Conservation (phyloP, 345 rosid species). For the Microthlaspi erraticum region DNA sequence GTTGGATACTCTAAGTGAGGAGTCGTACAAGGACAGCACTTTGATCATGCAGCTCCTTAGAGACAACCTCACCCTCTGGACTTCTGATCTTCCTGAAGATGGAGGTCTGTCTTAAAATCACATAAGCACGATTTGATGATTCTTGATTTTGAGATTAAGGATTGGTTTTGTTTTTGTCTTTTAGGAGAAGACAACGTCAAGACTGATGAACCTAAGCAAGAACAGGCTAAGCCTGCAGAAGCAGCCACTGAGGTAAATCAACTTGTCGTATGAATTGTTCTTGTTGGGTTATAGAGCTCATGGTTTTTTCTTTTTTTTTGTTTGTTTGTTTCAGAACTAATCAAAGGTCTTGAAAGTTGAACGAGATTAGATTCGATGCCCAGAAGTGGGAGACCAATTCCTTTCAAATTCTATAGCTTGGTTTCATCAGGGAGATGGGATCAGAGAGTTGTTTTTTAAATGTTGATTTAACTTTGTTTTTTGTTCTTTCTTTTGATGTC, state of each 20-base stretch:
- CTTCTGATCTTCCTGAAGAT: slow-evolving; percentile 99
- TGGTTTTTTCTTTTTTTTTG: neutral
- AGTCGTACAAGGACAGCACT: slow-evolving; percentile 98
- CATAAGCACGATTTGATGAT: neutral
- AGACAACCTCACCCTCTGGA: slow-evolving; percentile 99
- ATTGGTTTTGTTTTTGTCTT: slow-evolving; percentile 17
- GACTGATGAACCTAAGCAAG: slow-evolving; percentile 71
- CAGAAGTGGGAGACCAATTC: slow-evolving; percentile 33
- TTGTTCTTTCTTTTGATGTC: slow-evolving; percentile 27
- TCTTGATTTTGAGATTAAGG: neutral
- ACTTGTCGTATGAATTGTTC: neutral
- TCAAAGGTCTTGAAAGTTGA: slow-evolving; percentile 35
- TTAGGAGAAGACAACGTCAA: slow-evolving; percentile 81
- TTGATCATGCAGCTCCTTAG: slow-evolving; percentile 97
- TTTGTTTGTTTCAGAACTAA: slow-evolving; percentile 39
- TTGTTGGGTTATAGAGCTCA: slow-evolving; percentile 2
- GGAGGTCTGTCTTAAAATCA: slow-evolving; percentile 61
- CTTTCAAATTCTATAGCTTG: slow-evolving; percentile 24
- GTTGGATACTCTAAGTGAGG: slow-evolving; percentile 94
- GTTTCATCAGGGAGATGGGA: slow-evolving; percentile 37
- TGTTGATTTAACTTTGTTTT: neutral
- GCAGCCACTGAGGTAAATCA: slow-evolving; percentile 57
- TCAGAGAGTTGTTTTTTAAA: slow-evolving; percentile 30
- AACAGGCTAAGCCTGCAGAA: slow-evolving; percentile 57
- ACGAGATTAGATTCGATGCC: slow-evolving; percentile 32